These are phyloP conservation scores for Aphanocladium album DNA, from an alignment of 2,329 filamentous ascomycete species.

Conservation along the genomic window DNA sequence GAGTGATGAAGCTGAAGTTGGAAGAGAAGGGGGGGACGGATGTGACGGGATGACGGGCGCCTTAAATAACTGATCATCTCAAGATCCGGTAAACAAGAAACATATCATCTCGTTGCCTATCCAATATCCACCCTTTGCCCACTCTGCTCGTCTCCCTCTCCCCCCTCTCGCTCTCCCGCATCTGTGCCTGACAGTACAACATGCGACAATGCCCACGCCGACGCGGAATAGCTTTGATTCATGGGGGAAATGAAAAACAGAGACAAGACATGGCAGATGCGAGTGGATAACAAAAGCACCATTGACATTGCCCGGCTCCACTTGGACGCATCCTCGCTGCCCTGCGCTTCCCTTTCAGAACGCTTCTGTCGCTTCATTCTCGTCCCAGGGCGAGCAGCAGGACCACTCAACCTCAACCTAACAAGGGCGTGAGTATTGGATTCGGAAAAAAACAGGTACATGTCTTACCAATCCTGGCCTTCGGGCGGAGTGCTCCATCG, in stretches of 20 bases:
- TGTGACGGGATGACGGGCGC: neutral
- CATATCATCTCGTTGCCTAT: neutral
- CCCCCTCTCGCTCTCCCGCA: neutral
- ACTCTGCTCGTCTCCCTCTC: neutral
- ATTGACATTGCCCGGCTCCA: constrained; percentile 6
- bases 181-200: neutral
- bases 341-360: neutral
- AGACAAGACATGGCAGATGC: constrained; percentile 11
- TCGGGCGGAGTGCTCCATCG: neutral
- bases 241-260: constrained; percentile 14
- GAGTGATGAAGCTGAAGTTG: constrained; percentile 14
- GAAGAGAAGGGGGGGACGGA: neutral
- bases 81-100: neutral
- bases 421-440: neutral
- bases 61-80: constrained; percentile 12
- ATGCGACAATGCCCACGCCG: neutral
- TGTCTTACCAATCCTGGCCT: constrained; percentile 6
- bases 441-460: neutral
- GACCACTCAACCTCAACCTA: no score
- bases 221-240: constrained; percentile 12
- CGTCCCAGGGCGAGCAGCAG: no score
- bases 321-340: neutral
- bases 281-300: neutral
- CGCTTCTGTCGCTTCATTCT: neutral
- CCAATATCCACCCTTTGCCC: neutral